A percentile compares a stretch with the other conserved stretches of the same genome.
Evolutionary conservation across 2,329 filamentous ascomycete species (phyloP).

Genomic region (Phialophora expanda): DNA sequence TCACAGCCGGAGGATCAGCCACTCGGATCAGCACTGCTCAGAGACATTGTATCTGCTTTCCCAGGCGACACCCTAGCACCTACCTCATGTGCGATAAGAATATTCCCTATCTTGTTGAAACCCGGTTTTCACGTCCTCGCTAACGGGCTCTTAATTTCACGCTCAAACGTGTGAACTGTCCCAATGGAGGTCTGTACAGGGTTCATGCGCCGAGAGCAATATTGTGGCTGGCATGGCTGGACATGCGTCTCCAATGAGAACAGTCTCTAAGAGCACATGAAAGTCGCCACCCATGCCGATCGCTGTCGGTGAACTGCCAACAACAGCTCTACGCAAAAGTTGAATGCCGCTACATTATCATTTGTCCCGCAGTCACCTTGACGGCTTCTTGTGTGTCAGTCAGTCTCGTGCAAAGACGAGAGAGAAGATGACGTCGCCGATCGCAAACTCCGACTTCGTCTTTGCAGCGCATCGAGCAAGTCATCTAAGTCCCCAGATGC

Average conservation of each 20-base stretch:
- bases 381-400: conserved; percentile 27
- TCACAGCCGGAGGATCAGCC: conserved; percentile 28
- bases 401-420: conserved; percentile 26
- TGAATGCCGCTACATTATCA: conserved; percentile 33
- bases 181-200: conserved; percentile 24
- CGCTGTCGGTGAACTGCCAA: conserved; percentile 27
- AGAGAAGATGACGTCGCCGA: conserved; percentile 29
- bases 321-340: conserved; percentile 28
- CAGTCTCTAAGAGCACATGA: too few relatives aligned
- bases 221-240: conserved; percentile 28
- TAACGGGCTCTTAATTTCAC: conserved; percentile 29
- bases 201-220: conserved; percentile 27
- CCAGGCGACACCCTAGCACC: conserved; percentile 22
- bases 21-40: conserved; percentile 28
- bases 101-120: conserved; percentile 27
- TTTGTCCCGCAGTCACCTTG: conserved; percentile 28
- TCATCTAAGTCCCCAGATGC: conserved; percentile 26
- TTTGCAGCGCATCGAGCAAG: conserved; percentile 26
- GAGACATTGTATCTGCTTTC: conserved; percentile 22
- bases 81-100: conserved; percentile 27
- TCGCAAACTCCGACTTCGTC: conserved; percentile 28
- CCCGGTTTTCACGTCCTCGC: conserved; percentile 23
- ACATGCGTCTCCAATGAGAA: conserved; percentile 24
- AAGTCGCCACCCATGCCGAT: conserved; percentile 27
- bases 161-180: conserved; percentile 27